Conservation (phyloP, 2,329 filamentous ascomycete genomes). For the Hypoxylon sp. region DNA sequence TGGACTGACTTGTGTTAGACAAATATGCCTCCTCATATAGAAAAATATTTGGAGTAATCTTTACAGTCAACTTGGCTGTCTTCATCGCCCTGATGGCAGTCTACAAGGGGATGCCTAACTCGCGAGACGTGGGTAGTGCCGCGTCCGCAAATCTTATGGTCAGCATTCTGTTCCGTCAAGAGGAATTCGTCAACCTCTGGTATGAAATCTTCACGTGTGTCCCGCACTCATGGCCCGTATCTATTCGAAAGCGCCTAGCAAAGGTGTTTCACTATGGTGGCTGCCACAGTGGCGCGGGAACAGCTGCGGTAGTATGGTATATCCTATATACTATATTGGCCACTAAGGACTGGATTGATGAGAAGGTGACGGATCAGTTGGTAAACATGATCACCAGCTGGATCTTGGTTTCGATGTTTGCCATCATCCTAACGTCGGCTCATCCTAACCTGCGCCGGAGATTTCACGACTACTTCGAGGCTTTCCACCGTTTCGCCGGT, state of each 20-base stretch:
- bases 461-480: slow-evolving; percentile 79
- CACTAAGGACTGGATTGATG: slow-evolving; percentile 49
- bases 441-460: slow-evolving; percentile 74
- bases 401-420: slow-evolving; percentile 67
- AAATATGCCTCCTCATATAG: slow-evolving; percentile 61
- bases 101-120: slow-evolving; percentile 56
- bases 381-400: slow-evolving; percentile 56
- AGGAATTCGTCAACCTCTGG: slow-evolving; percentile 66
- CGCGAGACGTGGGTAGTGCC: slow-evolving; percentile 55
- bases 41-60: slow-evolving; percentile 68
- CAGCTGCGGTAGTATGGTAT: slow-evolving; percentile 67
- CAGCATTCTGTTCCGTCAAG: slow-evolving; percentile 68
- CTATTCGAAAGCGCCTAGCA: slow-evolving; percentile 63
- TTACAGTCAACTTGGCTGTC: slow-evolving; percentile 66
- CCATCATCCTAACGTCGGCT: slow-evolving; percentile 73
- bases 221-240: slow-evolving; percentile 63
- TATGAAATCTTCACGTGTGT: slow-evolving; percentile 64
- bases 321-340: slow-evolving; percentile 56
- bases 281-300: slow-evolving; percentile 66
- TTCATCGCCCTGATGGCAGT: slow-evolving; percentile 60
- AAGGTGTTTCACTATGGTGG: slow-evolving; percentile 70
- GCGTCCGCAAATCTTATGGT: slow-evolving; percentile 66
- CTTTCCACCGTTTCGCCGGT: slow-evolving; percentile 79
- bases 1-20: slow-evolving; percentile 41
- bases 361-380: slow-evolving; percentile 42